phyloP scores from a whole-genome alignment of 2,329 filamentous ascomycete genomes.

The Intubia oerlemansii region DNA sequence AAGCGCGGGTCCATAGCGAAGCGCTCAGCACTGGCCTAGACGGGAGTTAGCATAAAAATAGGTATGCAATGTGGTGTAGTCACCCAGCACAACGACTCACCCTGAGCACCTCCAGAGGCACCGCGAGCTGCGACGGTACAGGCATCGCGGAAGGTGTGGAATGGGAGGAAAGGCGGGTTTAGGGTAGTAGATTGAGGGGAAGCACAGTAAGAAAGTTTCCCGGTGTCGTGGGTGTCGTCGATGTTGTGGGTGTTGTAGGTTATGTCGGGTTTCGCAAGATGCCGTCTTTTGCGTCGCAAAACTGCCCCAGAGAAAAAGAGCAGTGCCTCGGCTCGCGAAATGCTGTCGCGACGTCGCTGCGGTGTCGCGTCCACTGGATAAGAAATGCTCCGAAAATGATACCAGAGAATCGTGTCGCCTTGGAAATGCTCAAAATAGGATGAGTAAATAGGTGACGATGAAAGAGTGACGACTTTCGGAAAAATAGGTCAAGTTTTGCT shows the following conservation, averaged over 20 bases:
- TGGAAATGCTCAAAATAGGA: neutral
- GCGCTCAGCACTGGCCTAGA: slow-evolving; percentile 53
- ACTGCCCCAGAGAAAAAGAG: too few relatives aligned
- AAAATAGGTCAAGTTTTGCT: too few relatives aligned
- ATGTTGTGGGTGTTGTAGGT: neutral
- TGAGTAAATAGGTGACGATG: neutral
- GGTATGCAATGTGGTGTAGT: neutral
- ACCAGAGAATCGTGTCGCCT: neutral
- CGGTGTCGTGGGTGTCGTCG: neutral
- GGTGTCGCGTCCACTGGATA: too few relatives aligned
- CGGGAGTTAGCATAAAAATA: slow-evolving; percentile 2
- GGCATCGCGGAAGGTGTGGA: neutral
- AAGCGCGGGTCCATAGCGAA: slow-evolving; percentile 67
- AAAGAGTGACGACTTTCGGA: too few relatives aligned
- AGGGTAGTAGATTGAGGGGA: too few relatives aligned
- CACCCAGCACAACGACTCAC: neutral
- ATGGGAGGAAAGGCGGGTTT: neutral
- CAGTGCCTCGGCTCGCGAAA: too few relatives aligned
- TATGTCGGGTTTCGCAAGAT: too few relatives aligned
- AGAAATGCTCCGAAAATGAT: neutral
- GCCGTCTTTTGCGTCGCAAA: too few relatives aligned
- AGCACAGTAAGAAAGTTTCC: neutral
- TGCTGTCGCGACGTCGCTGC: too few relatives aligned
- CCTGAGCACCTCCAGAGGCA: slow-evolving; percentile 1
- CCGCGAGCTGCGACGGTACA: slow-evolving; percentile 1